Evolutionary conservation across 768 basidiomycete species (phyloP), one percentile per base, ranked within the genome.

Genomic region (Crucibulum laeve): DNA sequence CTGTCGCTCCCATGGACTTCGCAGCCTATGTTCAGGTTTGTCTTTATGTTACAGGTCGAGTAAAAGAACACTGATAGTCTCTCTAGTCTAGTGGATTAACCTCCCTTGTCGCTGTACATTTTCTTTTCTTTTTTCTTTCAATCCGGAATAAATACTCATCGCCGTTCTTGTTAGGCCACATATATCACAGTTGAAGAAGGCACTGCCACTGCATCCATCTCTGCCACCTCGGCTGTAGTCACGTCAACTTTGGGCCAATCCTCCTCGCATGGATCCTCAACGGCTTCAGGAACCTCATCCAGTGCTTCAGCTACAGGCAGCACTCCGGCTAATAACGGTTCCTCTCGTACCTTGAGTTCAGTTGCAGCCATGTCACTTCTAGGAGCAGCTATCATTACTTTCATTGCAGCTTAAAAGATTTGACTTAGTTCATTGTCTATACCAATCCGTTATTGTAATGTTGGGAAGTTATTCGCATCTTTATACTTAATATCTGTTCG

Each of bases 181-280:
- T 91, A 89, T 67, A 76, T 88, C 53, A 76, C 73, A 4, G 89
- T 88, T 52, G 77, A 88, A 61, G 76, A 79, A 53, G 88, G 88
- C 19, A 70, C 70, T 3, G 69, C 77, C 10, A 80, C 78, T 17
- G 64, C 55, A 32, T 66, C 76, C 23, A 56, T 79, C 35, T 65
- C 75, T 34, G 53, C 77, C 17, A 90, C 88, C 30, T 76, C 81
- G n/a, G 59, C 82, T 8, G 85, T 89, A 14, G 65, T 77, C 48
- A 73, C 79, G 7, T 76, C 82, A 26, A 87, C 85, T 1, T 72
- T 84, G 43, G 48, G 44, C 18, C 26, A 52, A 26, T 38, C 39
- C 2, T 37, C 51, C 32, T 21, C 48, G 8, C 18, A 10, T 34
- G 36, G 46, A 11, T 49, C 52, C 17, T 38, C 44, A 21, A 45